These are phyloP conservation scores for Cryptococcus amylolentus DNA, from an alignment of 1,284 basidiomycete species.

Conservation along the genomic window DNA sequence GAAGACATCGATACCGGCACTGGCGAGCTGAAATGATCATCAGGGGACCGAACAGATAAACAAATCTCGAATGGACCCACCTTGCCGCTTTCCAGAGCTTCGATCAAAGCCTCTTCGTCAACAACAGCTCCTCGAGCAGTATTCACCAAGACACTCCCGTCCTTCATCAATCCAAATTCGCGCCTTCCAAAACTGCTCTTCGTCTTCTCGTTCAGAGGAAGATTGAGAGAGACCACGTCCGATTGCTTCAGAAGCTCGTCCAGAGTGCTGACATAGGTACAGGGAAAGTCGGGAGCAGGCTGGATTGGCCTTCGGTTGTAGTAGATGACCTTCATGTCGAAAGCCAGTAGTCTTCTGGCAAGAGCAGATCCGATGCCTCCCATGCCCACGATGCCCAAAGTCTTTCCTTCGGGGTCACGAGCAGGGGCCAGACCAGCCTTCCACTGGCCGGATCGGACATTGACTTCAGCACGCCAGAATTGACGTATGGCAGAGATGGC, in stretches of 20 bases:
- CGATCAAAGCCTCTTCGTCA: slow-evolving; percentile 79
- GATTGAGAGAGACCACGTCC: slow-evolving; percentile 66
- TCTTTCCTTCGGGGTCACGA: slow-evolving; percentile 72
- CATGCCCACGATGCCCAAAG: slow-evolving; percentile 80
- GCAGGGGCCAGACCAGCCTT: slow-evolving; percentile 58
- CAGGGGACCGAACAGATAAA: not conserved
- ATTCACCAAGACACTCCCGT: slow-evolving; percentile 76
- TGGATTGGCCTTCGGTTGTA: slow-evolving; percentile 66
- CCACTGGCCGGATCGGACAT: slow-evolving; percentile 59
- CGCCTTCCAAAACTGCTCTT: slow-evolving; percentile 70
- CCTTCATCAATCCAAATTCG: slow-evolving; percentile 75
- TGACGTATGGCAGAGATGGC: slow-evolving; percentile 78
- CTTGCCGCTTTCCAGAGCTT: slow-evolving; percentile 71
- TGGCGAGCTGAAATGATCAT: slow-evolving; percentile 47
- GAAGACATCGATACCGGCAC: slow-evolving; percentile 85
- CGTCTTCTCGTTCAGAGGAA: slow-evolving; percentile 63
- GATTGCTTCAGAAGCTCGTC: slow-evolving; percentile 68
- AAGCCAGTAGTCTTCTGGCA: slow-evolving; percentile 42
- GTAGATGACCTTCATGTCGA: slow-evolving; percentile 74
- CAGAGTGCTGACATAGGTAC: slow-evolving; percentile 64
- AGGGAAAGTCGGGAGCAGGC: slow-evolving; percentile 64
- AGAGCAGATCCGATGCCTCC: slow-evolving; percentile 72
- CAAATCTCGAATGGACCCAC: slow-evolving; percentile 17
- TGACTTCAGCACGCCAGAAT: slow-evolving; percentile 68
- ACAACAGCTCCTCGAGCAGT: slow-evolving; percentile 87